Evolutionary conservation across 2,329 filamentous ascomycete species (phyloP).

Genomic region (Ophiostoma montium): DNA sequence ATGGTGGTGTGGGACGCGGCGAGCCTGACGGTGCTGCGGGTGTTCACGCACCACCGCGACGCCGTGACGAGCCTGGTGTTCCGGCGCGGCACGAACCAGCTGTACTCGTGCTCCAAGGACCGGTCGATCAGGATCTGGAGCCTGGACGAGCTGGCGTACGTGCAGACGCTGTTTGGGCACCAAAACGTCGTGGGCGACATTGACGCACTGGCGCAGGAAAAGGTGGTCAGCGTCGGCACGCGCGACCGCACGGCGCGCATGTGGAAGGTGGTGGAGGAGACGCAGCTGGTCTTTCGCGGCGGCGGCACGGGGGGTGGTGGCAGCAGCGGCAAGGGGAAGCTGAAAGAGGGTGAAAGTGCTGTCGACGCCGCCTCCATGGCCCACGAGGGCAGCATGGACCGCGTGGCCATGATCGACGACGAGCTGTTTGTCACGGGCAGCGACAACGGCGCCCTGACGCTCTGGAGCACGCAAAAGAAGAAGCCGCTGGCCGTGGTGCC

Average conservation of each 20-base stretch:
- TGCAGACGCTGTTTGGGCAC: constrained; percentile 93
- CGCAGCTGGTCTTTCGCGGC: constrained; percentile 86
- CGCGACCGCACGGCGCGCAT: constrained; percentile 81
- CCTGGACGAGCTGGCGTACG: constrained; percentile 78
- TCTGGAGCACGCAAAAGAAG: constrained; percentile 90
- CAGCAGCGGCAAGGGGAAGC: constrained; percentile 14
- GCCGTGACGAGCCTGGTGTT: constrained; percentile 76
- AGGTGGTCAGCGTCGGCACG: constrained; percentile 80
- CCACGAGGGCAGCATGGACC: constrained; percentile 78
- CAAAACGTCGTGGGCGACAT: constrained; percentile 82
- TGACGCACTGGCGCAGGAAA: constrained; percentile 68
- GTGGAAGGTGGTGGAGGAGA: constrained; percentile 95
- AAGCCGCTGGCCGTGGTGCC: constrained; percentile 74
- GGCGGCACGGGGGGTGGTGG: constrained; percentile 47
- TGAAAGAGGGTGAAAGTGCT: constrained; percentile 25
- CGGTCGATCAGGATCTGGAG: constrained; percentile 94
- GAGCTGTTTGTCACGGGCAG: constrained; percentile 84
- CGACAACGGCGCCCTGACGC: constrained; percentile 73
- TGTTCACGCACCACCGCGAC: constrained; percentile 87
- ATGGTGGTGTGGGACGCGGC: constrained; percentile 80
- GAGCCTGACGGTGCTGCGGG: constrained; percentile 61
- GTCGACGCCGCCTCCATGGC: constrained; percentile 20
- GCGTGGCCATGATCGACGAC: constrained; percentile 78
- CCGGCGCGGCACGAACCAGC: constrained; percentile 72
- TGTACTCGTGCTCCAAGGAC: constrained; percentile 84